Percentiles rank a stretch among this genome's conserved stretches.
Evolutionary conservation across 73 alveolate genomes (phyloP).

Genomic region (Effrenium voratum): DNA sequence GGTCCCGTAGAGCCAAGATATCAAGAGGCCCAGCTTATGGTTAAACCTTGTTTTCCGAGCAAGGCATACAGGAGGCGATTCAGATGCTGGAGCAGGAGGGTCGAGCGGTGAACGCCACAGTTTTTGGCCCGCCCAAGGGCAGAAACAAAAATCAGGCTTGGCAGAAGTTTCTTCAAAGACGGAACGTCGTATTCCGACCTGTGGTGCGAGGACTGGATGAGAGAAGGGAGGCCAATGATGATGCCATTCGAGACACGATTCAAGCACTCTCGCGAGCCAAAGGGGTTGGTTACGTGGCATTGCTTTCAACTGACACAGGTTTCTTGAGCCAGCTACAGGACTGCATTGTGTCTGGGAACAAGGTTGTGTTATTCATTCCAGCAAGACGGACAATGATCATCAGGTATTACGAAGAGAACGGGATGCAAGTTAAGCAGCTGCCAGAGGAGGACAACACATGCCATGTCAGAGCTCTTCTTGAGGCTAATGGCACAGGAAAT

Average conservation of each 20-base stretch:
- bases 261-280: neutral
- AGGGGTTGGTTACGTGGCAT: neutral
- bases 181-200: neutral
- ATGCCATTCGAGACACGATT: neutral
- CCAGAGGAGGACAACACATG: neutral
- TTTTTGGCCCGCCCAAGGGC: constrained; percentile 6
- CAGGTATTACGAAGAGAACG: neutral
- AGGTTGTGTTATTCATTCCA: neutral
- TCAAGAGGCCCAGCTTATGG: too few relatives aligned
- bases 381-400: neutral
- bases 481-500: neutral
- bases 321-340: neutral
- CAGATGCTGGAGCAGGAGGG: neutral
- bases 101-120: neutral
- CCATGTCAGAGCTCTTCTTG: neutral
- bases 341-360: neutral
- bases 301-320: neutral
- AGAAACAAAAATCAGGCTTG: neutral
- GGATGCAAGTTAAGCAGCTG: neutral
- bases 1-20: too few relatives aligned
- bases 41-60: too few relatives aligned
- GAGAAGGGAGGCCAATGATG: neutral
- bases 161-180: neutral
- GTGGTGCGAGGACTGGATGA: neutral
- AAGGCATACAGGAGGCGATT: neutral